phyloP scores from a whole-genome alignment of 202 grass and related monocot genomes.

The Bolboschoenoplectus hybrid region DNA sequence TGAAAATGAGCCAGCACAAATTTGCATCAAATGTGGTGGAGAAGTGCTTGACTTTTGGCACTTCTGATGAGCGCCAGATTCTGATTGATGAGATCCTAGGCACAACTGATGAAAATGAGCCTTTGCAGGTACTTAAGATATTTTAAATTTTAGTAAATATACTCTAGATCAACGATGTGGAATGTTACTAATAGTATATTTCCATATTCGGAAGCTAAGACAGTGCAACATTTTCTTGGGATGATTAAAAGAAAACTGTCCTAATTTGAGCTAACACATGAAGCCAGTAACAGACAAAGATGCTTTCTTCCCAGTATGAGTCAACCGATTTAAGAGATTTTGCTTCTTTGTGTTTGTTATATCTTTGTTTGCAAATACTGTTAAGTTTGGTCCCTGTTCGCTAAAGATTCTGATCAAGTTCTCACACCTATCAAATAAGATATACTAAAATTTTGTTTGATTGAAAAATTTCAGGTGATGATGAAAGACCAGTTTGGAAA shows the following conservation, averaged over 20 bases:
- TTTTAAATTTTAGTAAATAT: conserved; percentile 23
- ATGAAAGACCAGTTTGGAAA: conserved; percentile 99
- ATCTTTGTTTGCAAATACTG: background rate
- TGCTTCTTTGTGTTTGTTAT: background rate
- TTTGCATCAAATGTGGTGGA: conserved; percentile 96
- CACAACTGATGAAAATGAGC: conserved; percentile 93
- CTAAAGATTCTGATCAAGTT: background rate
- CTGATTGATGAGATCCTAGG: conserved; percentile 95
- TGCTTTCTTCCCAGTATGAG: background rate
- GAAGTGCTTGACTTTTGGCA: conserved; percentile 88
- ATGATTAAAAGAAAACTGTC: background rate
- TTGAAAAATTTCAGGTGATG: conserved; percentile 65
- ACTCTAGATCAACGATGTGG: background rate
- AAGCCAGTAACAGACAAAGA: background rate
- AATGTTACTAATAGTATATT: conserved; percentile 8
- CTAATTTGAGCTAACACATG: background rate
- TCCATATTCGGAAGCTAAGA: background rate
- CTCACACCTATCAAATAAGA: background rate
- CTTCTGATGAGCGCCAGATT: conserved; percentile 72
- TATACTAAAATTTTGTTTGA: background rate
- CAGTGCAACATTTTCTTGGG: background rate
- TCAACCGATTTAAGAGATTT: background rate
- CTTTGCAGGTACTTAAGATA: conserved; percentile 68
- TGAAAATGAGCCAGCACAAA: conserved; percentile 98
- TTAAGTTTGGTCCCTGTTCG: background rate